Conservation (phyloP, 257 asterid species). For the Forsythia suspensa region DNA sequence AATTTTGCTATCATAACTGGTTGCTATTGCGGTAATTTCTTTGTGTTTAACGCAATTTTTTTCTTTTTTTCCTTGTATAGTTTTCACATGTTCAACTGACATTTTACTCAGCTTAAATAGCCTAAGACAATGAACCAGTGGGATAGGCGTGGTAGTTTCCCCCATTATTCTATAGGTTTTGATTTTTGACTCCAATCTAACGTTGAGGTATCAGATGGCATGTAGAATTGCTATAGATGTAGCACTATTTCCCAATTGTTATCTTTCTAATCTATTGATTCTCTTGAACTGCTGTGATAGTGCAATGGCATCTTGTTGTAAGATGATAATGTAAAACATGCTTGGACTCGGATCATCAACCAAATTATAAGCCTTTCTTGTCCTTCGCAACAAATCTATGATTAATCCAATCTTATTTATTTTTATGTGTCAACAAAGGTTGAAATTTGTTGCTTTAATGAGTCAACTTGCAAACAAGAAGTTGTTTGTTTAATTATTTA, state of each 20-base stretch:
- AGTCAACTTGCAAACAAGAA: conserved; percentile 1
- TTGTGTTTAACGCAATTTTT: not conserved
- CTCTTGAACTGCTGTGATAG: not conserved
- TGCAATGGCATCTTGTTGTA: not conserved
- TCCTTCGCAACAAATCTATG: conserved; percentile 3
- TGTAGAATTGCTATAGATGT: not conserved
- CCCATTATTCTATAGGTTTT: no score
- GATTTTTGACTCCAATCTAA: no score
- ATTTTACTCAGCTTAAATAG: not conserved
- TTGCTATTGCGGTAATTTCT: conserved; percentile 74
- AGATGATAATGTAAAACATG: not conserved
- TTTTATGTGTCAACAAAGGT: not conserved
- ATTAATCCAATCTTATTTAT: not conserved
- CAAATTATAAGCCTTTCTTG: not conserved
- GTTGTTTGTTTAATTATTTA: not conserved
- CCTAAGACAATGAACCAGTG: not conserved
- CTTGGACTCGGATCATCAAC: not conserved
- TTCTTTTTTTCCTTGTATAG: not conserved
- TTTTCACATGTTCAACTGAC: not conserved
- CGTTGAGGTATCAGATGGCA: not conserved
- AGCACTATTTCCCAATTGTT: not conserved
- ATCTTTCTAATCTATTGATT: no score
- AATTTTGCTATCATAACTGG: conserved; percentile 87
- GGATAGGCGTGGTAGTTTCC: no score
- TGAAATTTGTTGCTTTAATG: not conserved